phyloP scores from a whole-genome alignment of 768 basidiomycete species.

The Suillus americanus region DNA sequence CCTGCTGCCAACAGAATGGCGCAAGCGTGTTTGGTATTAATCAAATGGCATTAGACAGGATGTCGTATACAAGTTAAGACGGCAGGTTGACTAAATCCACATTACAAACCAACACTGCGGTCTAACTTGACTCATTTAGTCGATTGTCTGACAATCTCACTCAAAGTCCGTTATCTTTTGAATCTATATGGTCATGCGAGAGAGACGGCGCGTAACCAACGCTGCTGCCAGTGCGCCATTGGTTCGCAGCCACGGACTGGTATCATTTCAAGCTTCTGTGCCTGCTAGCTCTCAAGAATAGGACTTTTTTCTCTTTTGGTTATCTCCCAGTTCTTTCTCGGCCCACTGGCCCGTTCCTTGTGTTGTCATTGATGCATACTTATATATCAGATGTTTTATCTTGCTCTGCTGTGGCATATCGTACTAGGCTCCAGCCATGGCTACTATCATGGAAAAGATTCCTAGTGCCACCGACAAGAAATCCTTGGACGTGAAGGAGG shows the following conservation, averaged over 20 bases:
- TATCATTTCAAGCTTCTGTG: no score
- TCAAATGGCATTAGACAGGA: background rate
- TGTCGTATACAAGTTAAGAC: no score
- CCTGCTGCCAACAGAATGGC: background rate
- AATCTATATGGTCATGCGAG: background rate
- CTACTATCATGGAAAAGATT: background rate
- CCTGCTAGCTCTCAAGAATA: background rate
- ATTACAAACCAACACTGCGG: background rate
- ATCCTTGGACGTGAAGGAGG: constrained; percentile 7
- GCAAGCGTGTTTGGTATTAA: background rate
- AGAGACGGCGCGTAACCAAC: background rate
- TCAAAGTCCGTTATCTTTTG: background rate
- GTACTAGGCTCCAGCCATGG: constrained; percentile 11
- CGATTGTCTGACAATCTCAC: background rate
- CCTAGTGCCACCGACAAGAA: constrained; percentile 20
- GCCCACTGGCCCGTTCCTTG: background rate
- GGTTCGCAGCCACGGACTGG: background rate
- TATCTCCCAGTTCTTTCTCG: background rate
- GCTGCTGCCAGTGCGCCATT: background rate
- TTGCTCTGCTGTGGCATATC: background rate
- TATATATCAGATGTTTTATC: background rate
- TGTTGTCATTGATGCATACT: background rate
- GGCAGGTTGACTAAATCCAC: background rate
- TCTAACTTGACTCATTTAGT: background rate
- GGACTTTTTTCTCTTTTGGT: background rate